Evolutionary conservation across 1,284 basidiomycete species (phyloP), one percentile per base, ranked within the genome.

Genomic region (Pseudozyma tsukubaensis): DNA sequence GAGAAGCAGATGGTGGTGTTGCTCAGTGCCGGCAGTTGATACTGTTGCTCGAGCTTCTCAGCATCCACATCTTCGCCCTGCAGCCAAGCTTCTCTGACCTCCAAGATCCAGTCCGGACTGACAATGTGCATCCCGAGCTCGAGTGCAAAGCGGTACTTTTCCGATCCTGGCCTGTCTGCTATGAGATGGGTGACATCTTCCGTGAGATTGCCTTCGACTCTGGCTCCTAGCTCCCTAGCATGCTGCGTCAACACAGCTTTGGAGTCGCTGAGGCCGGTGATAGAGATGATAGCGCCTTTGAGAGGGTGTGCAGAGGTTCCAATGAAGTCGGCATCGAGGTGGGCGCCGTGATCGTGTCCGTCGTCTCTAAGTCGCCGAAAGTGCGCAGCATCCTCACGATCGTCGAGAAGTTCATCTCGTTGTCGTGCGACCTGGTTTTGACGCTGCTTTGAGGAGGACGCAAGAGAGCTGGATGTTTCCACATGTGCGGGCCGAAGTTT

Each of bases 71-170:
- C 90, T 68, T 92, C 91, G 4, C 92, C 92, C 42, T 86, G 86
- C 19, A 91, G 85, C 92, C 93, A 94, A 29, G 90, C 86, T 8
- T 89, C 85, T 82, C 92, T 89, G 64, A 89, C 88, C 4, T 91
- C 90, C 0, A 85, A 84, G 29, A 94, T 88, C 91, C 92, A 94
- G 0, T 89, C 88, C 0, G 91, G 89, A 32, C 86, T 85, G 78
- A 94, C 87, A 59, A 94, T 91, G 0, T 91, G 90, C 65, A 93
- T 89, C 66, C 89, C 89, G 44, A 89, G 88, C 74, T 90, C 88
- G 45, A 94, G 80, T 0, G 92, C 92, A 73, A 91, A 92, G 90
- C 92, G 77, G 80, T 94, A 94, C 82, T 94, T 94, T n/a, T 90
- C 88, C 24, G 91, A 90, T 7, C 91, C 91, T 68, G 91, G 89